Conservation (phyloP, 1,139 yeast species). For the Nakaseomyces kungkrabaensis region DNA sequence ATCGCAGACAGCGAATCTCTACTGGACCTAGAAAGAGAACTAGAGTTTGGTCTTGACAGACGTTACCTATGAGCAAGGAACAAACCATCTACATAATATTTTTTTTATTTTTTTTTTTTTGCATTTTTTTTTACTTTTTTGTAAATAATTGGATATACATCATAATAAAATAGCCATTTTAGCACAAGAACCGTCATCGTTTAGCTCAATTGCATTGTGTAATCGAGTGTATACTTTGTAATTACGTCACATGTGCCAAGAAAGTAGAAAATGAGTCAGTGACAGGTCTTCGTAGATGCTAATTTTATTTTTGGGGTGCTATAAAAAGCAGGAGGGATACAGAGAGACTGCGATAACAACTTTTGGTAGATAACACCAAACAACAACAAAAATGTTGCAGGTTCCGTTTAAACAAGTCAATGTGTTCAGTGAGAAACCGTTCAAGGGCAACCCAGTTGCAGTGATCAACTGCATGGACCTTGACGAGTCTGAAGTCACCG, state of each 20-base stretch:
- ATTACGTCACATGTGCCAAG: too few relatives aligned
- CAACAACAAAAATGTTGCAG: constrained; percentile 8
- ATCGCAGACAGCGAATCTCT: constrained; percentile 27
- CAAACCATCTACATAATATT: too few relatives aligned
- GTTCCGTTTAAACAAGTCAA: constrained; percentile 40
- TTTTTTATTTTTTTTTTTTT: background rate
- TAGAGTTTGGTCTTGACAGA: constrained; percentile 51
- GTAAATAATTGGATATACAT: background rate
- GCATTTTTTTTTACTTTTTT: background rate
- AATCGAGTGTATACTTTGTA: too few relatives aligned
- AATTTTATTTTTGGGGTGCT: too few relatives aligned
- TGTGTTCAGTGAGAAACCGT: constrained; percentile 37
- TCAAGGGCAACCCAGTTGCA: constrained; percentile 48
- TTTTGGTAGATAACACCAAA: constrained; percentile 6
- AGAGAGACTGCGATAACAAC: too few relatives aligned
- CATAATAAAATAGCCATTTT: too few relatives aligned
- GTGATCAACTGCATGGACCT: constrained; percentile 28
- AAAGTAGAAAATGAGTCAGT: too few relatives aligned
- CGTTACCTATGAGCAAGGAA: constrained; percentile 16
- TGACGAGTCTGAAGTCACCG: constrained; percentile 18
- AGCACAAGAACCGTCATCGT: too few relatives aligned
- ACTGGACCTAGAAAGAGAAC: constrained; percentile 44
- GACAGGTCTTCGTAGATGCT: too few relatives aligned
- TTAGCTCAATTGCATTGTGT: too few relatives aligned
- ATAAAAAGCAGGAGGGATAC: too few relatives aligned